Evolutionary conservation across 163 green algal genomes (phyloP).

Genomic region (Coccomyxa subellipsoidea): DNA sequence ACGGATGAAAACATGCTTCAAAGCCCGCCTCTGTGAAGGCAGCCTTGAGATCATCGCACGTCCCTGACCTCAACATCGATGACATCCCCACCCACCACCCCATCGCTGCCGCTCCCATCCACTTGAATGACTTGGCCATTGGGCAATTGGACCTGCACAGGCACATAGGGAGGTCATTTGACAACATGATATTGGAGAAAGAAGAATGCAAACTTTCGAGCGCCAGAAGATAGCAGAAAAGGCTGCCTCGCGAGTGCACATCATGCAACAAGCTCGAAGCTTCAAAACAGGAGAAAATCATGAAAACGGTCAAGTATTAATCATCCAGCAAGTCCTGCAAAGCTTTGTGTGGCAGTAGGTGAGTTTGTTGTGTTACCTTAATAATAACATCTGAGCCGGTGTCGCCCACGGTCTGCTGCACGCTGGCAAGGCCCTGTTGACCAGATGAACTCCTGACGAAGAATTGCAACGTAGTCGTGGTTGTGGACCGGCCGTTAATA

Average conservation of each 20-base stretch:
- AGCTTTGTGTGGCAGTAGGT: neutral
- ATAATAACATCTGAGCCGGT: neutral
- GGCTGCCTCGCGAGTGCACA: neutral
- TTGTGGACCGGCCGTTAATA: neutral
- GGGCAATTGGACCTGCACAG: neutral
- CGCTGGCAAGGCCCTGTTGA: neutral
- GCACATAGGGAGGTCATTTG: neutral
- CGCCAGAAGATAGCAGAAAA: too few relatives aligned
- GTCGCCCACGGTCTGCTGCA: neutral
- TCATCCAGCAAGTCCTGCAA: neutral
- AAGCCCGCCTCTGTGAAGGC: too few relatives aligned
- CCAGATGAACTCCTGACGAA: neutral
- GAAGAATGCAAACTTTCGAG: too few relatives aligned
- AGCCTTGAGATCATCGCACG: neutral
- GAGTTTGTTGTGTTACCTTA: neutral
- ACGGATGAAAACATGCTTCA: too few relatives aligned
- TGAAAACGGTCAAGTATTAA: too few relatives aligned
- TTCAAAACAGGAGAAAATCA: too few relatives aligned
- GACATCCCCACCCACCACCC: neutral
- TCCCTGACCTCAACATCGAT: neutral
- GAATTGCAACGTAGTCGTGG: neutral
- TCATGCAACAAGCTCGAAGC: neutral
- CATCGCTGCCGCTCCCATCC: neutral
- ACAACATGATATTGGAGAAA: too few relatives aligned
- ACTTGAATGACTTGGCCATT: neutral